phyloP scores from a whole-genome alignment of 257 asterid genomes.

The Euphrasia confusa region DNA sequence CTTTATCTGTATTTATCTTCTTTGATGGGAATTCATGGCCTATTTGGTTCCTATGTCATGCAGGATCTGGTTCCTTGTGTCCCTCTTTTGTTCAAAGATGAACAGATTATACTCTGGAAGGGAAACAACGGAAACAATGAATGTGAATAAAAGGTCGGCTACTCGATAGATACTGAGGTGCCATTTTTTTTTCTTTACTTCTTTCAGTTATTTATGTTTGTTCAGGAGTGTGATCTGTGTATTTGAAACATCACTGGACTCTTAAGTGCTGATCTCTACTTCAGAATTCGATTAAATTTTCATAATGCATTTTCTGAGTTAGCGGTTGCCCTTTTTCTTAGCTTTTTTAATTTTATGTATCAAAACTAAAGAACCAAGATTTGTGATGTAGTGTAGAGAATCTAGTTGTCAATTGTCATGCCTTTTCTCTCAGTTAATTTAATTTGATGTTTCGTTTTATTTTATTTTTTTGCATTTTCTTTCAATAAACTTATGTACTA shows the following conservation, averaged over 20 bases:
- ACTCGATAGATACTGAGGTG: background rate
- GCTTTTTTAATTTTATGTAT: background rate
- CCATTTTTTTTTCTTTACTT: too few relatives aligned
- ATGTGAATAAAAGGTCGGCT: constrained; percentile 21
- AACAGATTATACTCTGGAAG: constrained; percentile 76
- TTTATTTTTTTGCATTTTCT: too few relatives aligned
- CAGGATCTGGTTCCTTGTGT: constrained; percentile 90
- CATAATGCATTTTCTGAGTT: background rate
- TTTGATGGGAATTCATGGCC: background rate
- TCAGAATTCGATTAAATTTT: background rate
- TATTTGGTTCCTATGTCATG: constrained; percentile 7
- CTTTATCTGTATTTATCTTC: background rate
- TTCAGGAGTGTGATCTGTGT: background rate
- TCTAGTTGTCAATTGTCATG: too few relatives aligned
- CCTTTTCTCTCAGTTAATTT: too few relatives aligned
- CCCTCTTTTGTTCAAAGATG: constrained; percentile 82
- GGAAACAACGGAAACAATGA: constrained; percentile 45
- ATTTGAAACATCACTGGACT: background rate
- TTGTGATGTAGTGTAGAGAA: background rate
- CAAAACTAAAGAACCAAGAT: background rate
- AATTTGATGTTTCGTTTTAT: too few relatives aligned
- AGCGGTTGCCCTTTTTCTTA: background rate
- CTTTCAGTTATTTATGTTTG: background rate
- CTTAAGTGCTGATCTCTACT: background rate
- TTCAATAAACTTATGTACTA: too few relatives aligned